Percentiles rank a stretch among this genome's conserved stretches.
These are phyloP conservation scores for Debaryomyces sp. DNA, from an alignment of 1,139 yeast genomes.

Conservation along the genomic window DNA sequence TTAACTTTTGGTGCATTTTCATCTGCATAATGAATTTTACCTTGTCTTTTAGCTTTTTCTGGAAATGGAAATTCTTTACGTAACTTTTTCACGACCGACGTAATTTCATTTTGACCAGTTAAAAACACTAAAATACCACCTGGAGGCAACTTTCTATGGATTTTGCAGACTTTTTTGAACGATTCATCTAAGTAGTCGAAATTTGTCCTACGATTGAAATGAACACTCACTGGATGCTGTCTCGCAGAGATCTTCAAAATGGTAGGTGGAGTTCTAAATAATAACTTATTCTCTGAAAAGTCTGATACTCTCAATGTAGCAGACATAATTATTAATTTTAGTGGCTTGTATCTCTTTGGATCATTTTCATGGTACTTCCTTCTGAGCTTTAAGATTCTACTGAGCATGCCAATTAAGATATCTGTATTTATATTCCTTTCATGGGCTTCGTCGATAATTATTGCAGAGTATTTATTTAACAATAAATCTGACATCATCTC, in stretches of 20 bases:
- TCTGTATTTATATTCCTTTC: constrained; percentile 96
- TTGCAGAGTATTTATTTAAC: constrained; percentile 77
- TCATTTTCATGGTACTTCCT: constrained; percentile 53
- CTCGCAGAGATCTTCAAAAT: constrained; percentile 87
- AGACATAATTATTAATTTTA: constrained; percentile 82
- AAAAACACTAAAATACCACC: constrained; percentile 92
- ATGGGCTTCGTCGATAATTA: constrained; percentile 96
- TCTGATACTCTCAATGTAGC: constrained; percentile 95
- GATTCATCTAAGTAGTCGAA: constrained; percentile 86
- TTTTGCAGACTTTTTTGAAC: constrained; percentile 79
- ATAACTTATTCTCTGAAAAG: constrained; percentile 74
- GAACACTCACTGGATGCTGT: constrained; percentile 92
- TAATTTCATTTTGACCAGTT: constrained; percentile 94
- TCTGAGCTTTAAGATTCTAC: constrained; percentile 82
- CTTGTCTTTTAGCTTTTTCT: constrained; percentile 22
- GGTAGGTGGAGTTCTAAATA: constrained; percentile 86
- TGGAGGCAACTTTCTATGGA: constrained; percentile 83
- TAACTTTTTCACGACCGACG: constrained; percentile 69
- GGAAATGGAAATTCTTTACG: constrained; percentile 69
- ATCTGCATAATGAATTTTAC: constrained; percentile 18
- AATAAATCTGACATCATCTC: constrained; percentile 90
- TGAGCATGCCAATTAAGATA: constrained; percentile 89
- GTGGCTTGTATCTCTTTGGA: constrained; percentile 54
- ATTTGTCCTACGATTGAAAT: constrained; percentile 80
- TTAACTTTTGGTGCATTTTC: constrained; percentile 48